A percentile compares a stretch with the other conserved stretches of the same genome.
phyloP scores from a whole-genome alignment of 495 filamentous ascomycete species.

The Aspergillus coremiiformis region DNA sequence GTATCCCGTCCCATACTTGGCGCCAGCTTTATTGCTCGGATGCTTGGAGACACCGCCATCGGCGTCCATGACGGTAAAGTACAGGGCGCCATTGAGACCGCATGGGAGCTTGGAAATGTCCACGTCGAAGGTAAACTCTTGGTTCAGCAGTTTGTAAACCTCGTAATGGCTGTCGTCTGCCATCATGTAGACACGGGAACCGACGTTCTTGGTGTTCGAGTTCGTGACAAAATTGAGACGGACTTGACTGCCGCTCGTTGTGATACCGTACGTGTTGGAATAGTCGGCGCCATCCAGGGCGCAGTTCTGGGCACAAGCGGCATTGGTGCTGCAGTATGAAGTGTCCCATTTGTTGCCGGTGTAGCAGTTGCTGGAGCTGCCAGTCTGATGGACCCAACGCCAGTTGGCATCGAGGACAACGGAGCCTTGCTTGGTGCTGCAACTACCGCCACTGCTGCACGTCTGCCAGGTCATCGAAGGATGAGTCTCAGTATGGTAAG shows the following conservation, averaged over 20 bases:
- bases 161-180: constrained; percentile 50
- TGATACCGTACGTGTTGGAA: constrained; percentile 47
- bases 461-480: constrained; percentile 51
- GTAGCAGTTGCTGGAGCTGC: constrained; percentile 57
- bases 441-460: constrained; percentile 46
- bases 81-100: constrained; percentile 66
- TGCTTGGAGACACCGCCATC: constrained; percentile 50
- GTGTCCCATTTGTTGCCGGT: constrained; percentile 52
- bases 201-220: constrained; percentile 37
- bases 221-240: constrained; percentile 49
- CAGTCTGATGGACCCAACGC: constrained; percentile 50
- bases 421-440: constrained; percentile 43
- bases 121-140: constrained; percentile 64
- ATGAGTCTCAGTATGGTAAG: constrained; percentile 49
- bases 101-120: constrained; percentile 59
- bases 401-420: constrained; percentile 62
- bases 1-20: constrained; percentile 67
- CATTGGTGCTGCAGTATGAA: constrained; percentile 45
- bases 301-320: constrained; percentile 50
- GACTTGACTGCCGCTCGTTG: constrained; percentile 45
- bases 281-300: constrained; percentile 57
- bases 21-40: constrained; percentile 57
- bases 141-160: constrained; percentile 49
- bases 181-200: constrained; percentile 57
- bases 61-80: constrained; percentile 58